Evolutionary conservation across 2,329 filamentous ascomycete genomes (phyloP), one percentile per base, ranked within the genome.

Genomic region (Cytospora mali): DNA sequence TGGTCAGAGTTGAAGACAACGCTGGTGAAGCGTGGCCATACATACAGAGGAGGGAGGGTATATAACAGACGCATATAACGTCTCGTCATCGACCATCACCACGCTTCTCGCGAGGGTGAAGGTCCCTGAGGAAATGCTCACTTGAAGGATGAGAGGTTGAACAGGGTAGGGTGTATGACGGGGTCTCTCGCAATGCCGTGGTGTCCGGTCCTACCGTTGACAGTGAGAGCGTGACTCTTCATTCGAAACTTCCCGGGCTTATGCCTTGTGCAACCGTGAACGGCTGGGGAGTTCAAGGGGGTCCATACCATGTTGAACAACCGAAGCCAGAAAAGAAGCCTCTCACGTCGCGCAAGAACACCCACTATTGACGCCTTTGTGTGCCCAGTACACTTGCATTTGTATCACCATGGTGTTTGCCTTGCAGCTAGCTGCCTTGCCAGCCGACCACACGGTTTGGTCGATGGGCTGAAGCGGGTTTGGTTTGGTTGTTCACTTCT

Each of bases 331-430:
- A 21, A 39, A 18, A 52, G 11, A 2, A 52, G 31, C 21, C 21
- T 10, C n/a, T 54, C 50, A 60, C 39, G 57, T 60, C 50, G 50
- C 35, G 14, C 57, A 48, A 48, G n/a, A 27, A 29, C 57, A 35
- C n/a, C n/a, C 57, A 60, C 57, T 10, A 23, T 23, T 11, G 18
- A 28, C 50, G 50, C 58, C 11, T 49, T 48, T 48, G 11, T 33
- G n/a, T 52, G 46, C 27, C 27, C 58, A 14, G 48, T 49, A 50
- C 18, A 28, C 16, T 23, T 23, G 10, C 28, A 35, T 42, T 48
- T 60, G 50, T 54, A 60, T 48, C 50, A 60, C 13, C 28, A 16
- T 27, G 16, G 58, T 51, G 7, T 54, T 52, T 27, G 21, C 35
- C 58, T 54, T 48, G 23, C 14, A 11, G 21, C 46, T 48, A 51